These are phyloP conservation scores for Lagerstroemia speciosa DNA, from an alignment of 345 rosid genomes.

Conservation along the genomic window DNA sequence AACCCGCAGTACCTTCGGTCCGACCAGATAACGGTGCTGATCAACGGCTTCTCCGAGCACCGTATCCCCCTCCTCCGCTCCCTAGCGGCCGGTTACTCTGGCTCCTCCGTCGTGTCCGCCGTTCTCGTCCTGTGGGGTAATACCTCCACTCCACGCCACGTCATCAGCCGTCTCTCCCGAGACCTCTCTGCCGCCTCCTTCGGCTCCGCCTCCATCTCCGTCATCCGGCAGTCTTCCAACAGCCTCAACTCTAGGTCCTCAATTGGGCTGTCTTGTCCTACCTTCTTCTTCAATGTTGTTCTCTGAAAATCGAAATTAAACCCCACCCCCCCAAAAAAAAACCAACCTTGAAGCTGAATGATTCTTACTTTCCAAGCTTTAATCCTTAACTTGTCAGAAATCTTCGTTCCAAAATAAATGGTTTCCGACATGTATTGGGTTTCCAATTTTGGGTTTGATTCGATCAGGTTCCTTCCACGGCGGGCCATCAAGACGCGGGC, in stretches of 20 bases:
- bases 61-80: conserved; percentile 20
- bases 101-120: conserved; percentile 10
- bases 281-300: not conserved
- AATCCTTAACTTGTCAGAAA: not conserved
- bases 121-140: conserved; percentile 20
- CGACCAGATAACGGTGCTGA: conserved; percentile 19
- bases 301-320: not conserved
- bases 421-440: not conserved
- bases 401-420: not conserved
- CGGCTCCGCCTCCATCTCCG: conserved; percentile 10
- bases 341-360: not conserved
- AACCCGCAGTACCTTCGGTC: conserved; percentile 3
- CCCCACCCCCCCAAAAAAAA: not conserved
- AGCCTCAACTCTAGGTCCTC: conserved; percentile 15
- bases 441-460: not conserved
- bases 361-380: not conserved
- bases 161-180: conserved; percentile 14
- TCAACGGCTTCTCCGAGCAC: conserved; percentile 17
- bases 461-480: conserved; percentile 15
- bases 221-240: conserved; percentile 14
- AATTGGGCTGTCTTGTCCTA: not conserved
- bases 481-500: conserved; percentile 13
- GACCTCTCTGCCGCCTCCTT: conserved; percentile 14
- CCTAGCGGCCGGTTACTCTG: conserved; percentile 12
- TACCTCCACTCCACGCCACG: conserved; percentile 8